Conservation (phyloP, 345 rosid species). For the Moringa oleifera region DNA sequence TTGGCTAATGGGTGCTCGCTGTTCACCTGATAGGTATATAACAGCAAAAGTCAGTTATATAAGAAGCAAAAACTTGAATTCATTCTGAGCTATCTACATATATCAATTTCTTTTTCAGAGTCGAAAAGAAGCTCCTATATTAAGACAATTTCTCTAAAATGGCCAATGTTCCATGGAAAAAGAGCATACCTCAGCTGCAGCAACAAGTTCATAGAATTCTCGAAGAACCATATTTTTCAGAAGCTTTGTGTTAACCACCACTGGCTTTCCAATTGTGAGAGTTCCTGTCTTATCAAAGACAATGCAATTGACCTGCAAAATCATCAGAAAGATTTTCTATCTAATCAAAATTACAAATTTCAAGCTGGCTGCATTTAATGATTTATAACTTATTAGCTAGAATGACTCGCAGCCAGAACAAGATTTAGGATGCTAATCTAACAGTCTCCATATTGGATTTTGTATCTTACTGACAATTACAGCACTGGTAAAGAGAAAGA, state of each 20-base stretch:
- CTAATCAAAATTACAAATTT: not conserved
- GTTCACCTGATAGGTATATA: conserved; percentile 38
- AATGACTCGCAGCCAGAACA: not conserved
- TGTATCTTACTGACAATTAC: not conserved
- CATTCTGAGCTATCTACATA: not conserved
- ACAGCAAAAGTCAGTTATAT: not conserved
- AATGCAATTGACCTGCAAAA: conserved; percentile 67
- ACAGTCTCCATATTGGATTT: not conserved
- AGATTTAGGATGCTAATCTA: not conserved
- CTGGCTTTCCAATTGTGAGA: conserved; percentile 88
- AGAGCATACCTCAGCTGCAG: conserved; percentile 72
- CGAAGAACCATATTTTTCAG: conserved; percentile 59
- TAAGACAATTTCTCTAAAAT: not conserved
- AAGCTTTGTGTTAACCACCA: conserved; percentile 70
- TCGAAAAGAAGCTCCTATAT: not conserved
- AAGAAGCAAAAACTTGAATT: not conserved
- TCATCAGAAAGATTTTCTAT: not conserved
- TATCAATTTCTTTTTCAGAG: not conserved
- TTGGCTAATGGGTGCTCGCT: conserved; percentile 95
- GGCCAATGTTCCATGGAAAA: conserved; percentile 2
- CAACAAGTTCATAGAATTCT: conserved; percentile 73
- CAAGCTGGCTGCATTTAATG: not conserved
- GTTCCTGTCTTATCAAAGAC: conserved; percentile 99
- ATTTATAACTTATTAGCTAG: not conserved
- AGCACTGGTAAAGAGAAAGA: not conserved